Conservation (phyloP, 345 rosid species). For the Isatis tinctoria region DNA sequence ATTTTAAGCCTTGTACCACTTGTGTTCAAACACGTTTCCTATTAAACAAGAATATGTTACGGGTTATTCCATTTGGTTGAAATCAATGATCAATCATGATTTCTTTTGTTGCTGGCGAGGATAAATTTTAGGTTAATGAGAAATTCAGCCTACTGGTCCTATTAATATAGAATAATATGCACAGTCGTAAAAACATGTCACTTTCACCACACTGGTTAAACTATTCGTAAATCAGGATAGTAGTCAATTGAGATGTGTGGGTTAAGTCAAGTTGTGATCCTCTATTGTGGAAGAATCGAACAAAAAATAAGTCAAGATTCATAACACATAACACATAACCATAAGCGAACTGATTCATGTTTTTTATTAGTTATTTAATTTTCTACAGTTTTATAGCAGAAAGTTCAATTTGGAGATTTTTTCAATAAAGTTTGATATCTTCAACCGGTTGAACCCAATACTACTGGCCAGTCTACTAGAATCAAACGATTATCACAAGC, state of each 20-base stretch:
- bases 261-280: not conserved
- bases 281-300: not conserved
- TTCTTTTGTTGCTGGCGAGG: not conserved
- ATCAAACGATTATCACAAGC: not conserved
- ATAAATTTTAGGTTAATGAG: not conserved
- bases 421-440: not conserved
- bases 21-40: not conserved
- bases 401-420: too few relatives aligned
- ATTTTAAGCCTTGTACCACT: not conserved
- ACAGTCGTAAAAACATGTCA: not conserved
- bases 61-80: not conserved
- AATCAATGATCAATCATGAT: not conserved
- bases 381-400: not conserved
- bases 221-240: not conserved
- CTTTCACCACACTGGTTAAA: not conserved
- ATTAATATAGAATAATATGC: not conserved
- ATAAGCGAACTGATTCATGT: not conserved
- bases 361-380: not conserved
- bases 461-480: too few relatives aligned
- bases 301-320: not conserved
- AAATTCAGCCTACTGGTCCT: not conserved
- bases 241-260: not conserved
- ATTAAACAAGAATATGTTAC: not conserved
- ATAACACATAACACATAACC: not conserved
- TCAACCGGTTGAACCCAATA: not conserved